Evolutionary conservation across 2,329 filamentous ascomycete species (phyloP).

Genomic region (Colletotrichum sp.): DNA sequence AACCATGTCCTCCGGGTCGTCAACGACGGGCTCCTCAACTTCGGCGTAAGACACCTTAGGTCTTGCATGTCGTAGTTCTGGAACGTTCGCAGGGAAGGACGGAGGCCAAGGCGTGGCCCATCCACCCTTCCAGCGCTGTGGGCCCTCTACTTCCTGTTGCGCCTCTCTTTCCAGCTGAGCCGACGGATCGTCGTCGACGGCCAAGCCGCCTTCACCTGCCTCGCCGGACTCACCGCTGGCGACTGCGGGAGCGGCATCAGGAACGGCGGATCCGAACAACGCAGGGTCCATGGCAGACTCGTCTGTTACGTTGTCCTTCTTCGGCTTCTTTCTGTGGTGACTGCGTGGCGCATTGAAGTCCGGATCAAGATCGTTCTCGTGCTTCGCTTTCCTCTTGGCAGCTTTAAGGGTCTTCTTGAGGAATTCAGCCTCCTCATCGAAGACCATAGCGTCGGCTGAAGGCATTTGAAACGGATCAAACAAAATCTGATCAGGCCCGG

Average conservation of each 20-base stretch:
- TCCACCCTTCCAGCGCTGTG: neutral
- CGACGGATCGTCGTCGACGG: slow-evolving; percentile 19
- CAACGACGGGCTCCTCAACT: slow-evolving; percentile 42
- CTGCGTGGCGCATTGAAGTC: slow-evolving; percentile 53
- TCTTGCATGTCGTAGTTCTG: slow-evolving; percentile 56
- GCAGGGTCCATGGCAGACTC: slow-evolving; percentile 56
- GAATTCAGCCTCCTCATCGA: slow-evolving; percentile 55
- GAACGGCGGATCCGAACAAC: slow-evolving; percentile 39
- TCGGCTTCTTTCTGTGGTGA: slow-evolving; percentile 47
- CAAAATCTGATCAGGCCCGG: slow-evolving; percentile 61
- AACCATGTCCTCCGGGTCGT: slow-evolving; percentile 48
- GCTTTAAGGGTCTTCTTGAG: slow-evolving; percentile 59
- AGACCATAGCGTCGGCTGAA: slow-evolving; percentile 45
- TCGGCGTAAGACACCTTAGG: slow-evolving; percentile 57
- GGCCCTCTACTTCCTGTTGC: neutral
- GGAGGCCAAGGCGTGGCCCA: neutral
- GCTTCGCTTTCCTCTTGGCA: slow-evolving; percentile 56
- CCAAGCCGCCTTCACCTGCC: slow-evolving; percentile 24
- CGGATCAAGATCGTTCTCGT: slow-evolving; percentile 58
- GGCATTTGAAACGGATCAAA: slow-evolving; percentile 65
- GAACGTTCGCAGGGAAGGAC: slow-evolving; percentile 40
- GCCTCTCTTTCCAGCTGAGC: slow-evolving; percentile 1
- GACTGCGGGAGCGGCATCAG: neutral
- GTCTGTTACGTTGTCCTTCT: slow-evolving; percentile 25
- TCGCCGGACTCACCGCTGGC: neutral